Evolutionary conservation across 2,329 filamentous ascomycete genomes (phyloP).

Genomic region (Thielaviopsis euricoi): DNA sequence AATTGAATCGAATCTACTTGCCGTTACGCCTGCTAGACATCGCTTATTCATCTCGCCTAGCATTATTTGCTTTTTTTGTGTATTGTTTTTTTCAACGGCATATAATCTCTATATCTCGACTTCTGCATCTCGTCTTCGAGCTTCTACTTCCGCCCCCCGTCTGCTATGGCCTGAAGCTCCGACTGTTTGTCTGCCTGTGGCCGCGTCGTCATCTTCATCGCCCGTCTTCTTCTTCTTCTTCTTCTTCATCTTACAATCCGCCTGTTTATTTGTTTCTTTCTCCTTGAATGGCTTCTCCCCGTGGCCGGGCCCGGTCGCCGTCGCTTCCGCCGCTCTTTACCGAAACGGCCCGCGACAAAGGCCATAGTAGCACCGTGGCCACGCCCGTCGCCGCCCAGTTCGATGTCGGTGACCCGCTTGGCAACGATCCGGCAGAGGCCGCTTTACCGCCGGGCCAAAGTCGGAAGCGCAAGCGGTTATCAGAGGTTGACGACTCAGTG

Average conservation of each 20-base stretch:
- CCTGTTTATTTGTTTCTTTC: neutral
- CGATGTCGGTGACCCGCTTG: neutral
- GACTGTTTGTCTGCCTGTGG: neutral
- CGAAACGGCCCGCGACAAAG: neutral
- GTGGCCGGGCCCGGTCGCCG: conserved; percentile 3
- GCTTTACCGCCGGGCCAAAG: neutral
- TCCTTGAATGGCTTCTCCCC: neutral
- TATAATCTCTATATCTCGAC: neutral
- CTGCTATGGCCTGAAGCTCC: neutral
- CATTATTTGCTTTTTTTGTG: neutral
- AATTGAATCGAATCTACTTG: too few relatives aligned
- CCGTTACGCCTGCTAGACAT: too few relatives aligned
- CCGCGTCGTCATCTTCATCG: neutral
- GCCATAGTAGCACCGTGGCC: conserved; percentile 1
- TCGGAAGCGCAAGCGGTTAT: conserved; percentile 8
- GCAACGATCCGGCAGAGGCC: neutral
- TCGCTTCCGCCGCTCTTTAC: conserved; percentile 6
- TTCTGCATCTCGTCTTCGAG: too few relatives aligned
- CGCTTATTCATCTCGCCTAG: too few relatives aligned
- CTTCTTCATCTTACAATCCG: neutral
- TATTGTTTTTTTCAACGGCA: neutral
- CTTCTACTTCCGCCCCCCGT: neutral
- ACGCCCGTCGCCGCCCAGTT: conserved; percentile 3
- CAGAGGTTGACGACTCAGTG: conserved; percentile 5
- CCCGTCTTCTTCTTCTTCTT: neutral